phyloP scores from a whole-genome alignment of 495 filamentous ascomycete genomes.

The Aspergillus baeticus region DNA sequence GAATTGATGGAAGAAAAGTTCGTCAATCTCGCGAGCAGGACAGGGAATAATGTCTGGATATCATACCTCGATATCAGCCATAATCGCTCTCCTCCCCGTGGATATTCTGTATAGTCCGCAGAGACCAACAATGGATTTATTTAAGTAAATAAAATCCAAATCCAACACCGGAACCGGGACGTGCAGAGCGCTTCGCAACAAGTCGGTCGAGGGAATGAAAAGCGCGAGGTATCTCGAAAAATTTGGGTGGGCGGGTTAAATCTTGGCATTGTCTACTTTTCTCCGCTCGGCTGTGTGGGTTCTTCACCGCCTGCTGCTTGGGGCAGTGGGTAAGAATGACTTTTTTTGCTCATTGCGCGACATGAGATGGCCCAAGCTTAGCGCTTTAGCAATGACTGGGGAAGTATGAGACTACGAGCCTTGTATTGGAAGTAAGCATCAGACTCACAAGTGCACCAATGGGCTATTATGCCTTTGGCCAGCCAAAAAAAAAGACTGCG shows the following conservation, averaged over 20 bases:
- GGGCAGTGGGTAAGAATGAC: neutral
- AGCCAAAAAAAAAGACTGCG: no score
- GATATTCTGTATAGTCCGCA: neutral
- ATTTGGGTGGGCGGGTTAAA: conserved; percentile 40
- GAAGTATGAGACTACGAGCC: no score
- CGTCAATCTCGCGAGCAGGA: conserved; percentile 20
- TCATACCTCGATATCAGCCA: conserved; percentile 51
- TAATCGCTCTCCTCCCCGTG: conserved; percentile 19
- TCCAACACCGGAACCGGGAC: conserved; percentile 14
- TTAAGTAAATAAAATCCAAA: neutral
- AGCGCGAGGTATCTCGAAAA: conserved; percentile 33
- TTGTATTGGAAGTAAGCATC: no score
- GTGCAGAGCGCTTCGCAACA: conserved; percentile 15
- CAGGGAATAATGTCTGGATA: conserved; percentile 8
- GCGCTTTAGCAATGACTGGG: no score
- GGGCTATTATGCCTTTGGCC: no score
- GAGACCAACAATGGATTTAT: neutral
- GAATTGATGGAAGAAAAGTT: conserved; percentile 18
- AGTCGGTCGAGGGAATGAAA: conserved; percentile 18
- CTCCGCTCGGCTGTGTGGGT: conserved; percentile 33
- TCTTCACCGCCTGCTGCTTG: conserved; percentile 26
- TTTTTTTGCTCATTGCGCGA: conserved; percentile 6
- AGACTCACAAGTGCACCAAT: no score
- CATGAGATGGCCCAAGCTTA: no score
- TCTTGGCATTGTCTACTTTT: conserved; percentile 34